A percentile compares a stretch with the other conserved stretches of the same genome.
Evolutionary conservation across 768 basidiomycete genomes (phyloP).

Genomic region (Panaeolus cyanescens): DNA sequence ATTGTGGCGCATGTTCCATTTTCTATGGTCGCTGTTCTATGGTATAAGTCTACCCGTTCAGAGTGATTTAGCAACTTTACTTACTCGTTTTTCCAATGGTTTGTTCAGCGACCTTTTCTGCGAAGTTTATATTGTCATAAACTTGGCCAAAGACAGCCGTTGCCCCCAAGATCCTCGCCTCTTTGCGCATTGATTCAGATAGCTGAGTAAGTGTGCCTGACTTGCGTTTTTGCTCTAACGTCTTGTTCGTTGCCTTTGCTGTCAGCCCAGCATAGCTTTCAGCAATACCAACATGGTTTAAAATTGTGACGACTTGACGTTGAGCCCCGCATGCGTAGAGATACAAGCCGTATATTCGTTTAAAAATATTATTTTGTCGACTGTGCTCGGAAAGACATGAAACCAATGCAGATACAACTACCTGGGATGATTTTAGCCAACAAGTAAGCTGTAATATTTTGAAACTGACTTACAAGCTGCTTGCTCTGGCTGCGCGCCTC

Average conservation of each 20-base stretch:
- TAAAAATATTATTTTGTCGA: constrained; percentile 29
- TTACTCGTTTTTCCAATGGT: constrained; percentile 29
- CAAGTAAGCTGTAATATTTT: neutral
- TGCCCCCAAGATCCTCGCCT: constrained; percentile 20
- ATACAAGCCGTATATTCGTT: constrained; percentile 28
- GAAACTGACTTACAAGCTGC: constrained; percentile 10
- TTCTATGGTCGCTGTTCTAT: constrained; percentile 27
- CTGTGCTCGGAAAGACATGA: constrained; percentile 29
- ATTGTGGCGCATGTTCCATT: constrained; percentile 40
- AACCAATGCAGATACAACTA: constrained; percentile 19
- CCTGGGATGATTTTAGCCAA: constrained; percentile 14
- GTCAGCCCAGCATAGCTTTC: constrained; percentile 27
- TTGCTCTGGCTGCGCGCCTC: constrained; percentile 9
- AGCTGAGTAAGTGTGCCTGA: constrained; percentile 22
- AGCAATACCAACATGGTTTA: constrained; percentile 27
- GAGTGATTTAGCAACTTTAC: neutral
- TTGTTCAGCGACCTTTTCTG: constrained; percentile 29
- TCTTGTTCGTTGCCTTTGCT: neutral
- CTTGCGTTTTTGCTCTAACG: neutral
- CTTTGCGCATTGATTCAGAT: constrained; percentile 19
- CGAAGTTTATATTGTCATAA: constrained; percentile 42
- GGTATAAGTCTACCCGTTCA: neutral
- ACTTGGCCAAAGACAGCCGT: constrained; percentile 16
- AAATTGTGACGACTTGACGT: constrained; percentile 28
- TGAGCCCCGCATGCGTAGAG: constrained; percentile 33